These are phyloP conservation scores for Amaranthus hypochondriacus DNA, from an alignment of 148 eudicot genomes.

Conservation along the genomic window DNA sequence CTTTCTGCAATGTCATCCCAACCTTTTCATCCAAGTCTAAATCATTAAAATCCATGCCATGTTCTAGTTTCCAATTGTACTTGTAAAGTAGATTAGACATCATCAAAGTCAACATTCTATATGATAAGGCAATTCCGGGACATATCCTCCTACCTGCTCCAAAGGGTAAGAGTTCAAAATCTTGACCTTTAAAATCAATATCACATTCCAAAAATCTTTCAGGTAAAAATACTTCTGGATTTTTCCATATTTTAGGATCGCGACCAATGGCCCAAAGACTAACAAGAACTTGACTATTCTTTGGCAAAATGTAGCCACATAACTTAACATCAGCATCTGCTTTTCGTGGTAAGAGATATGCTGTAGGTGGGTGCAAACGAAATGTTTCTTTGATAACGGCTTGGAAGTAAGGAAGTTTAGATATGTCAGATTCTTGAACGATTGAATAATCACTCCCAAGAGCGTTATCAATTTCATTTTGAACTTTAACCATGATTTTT, in stretches of 20 bases:
- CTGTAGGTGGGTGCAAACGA: conserved; percentile 38
- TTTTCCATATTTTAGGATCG: conserved; percentile 45
- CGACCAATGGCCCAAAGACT: conserved; percentile 72
- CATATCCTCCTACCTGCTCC: conserved; percentile 69
- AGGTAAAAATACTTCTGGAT: conserved; percentile 42
- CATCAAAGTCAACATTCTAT: conserved; percentile 32
- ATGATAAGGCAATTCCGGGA: conserved; percentile 49
- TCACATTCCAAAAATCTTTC: conserved; percentile 49
- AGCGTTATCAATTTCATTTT: conserved; percentile 16
- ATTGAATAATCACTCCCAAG: conserved; percentile 16
- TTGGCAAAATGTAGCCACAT: conserved; percentile 45
- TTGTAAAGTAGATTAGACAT: conserved; percentile 42
- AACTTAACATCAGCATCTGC: conserved; percentile 40
- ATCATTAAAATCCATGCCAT: conserved; percentile 18
- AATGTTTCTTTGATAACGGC: conserved; percentile 50
- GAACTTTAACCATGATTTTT: conserved; percentile 6
- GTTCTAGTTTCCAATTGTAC: conserved; percentile 50
- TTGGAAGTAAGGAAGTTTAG: conserved; percentile 51
- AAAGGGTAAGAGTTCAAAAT: conserved; percentile 40
- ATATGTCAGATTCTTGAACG: conserved; percentile 29
- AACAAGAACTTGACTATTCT: conserved; percentile 52
- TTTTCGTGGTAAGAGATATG: conserved; percentile 46
- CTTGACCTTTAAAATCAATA: conserved; percentile 43
- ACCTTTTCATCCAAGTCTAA: conserved; percentile 45
- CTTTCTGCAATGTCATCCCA: conserved; percentile 42